Evolutionary conservation across 1,284 basidiomycete species (phyloP).

Genomic region (Cryptococcus neoformans): DNA sequence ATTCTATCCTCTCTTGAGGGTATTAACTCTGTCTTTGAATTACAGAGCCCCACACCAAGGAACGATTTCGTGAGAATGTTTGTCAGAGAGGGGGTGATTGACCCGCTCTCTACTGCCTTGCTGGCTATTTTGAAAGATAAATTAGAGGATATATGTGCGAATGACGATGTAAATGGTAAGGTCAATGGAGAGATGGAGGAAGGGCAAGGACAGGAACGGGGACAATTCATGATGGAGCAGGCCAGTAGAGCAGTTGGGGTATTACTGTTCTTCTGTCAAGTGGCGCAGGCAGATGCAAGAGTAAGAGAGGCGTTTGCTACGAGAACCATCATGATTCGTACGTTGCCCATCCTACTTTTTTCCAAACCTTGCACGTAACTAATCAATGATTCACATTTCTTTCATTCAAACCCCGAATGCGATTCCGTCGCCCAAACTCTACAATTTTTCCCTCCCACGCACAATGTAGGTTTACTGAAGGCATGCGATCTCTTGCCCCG

Average conservation of each 20-base stretch:
- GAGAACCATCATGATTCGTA: conserved; percentile 81
- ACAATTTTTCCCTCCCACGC: no score
- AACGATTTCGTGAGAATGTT: conserved; percentile 99
- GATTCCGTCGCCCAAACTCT: no score
- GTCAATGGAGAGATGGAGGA: conserved; percentile 1
- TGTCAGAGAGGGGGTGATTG: conserved; percentile 88
- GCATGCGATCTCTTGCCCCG: conserved; percentile 79
- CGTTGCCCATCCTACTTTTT: conserved; percentile 41
- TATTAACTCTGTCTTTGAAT: conserved; percentile 90
- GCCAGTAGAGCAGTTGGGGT: conserved; percentile 76
- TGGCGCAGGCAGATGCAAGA: conserved; percentile 88
- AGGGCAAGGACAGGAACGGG: background rate
- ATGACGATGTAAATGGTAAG: background rate
- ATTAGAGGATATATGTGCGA: conserved; percentile 54
- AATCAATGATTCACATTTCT: no score
- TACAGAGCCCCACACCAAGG: conserved; percentile 87
- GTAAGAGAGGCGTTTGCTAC: conserved; percentile 88
- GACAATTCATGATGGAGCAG: background rate
- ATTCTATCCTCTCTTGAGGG: conserved; percentile 92
- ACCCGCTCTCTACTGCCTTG: conserved; percentile 85
- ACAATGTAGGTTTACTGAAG: conserved; percentile 66
- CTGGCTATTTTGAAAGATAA: conserved; percentile 78
- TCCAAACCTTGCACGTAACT: background rate
- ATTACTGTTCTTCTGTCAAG: conserved; percentile 88
- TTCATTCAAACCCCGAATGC: no score